Evolutionary conservation across 192 early-diverging fungal genomes (phyloP).

Genomic region (Backusella circina): DNA sequence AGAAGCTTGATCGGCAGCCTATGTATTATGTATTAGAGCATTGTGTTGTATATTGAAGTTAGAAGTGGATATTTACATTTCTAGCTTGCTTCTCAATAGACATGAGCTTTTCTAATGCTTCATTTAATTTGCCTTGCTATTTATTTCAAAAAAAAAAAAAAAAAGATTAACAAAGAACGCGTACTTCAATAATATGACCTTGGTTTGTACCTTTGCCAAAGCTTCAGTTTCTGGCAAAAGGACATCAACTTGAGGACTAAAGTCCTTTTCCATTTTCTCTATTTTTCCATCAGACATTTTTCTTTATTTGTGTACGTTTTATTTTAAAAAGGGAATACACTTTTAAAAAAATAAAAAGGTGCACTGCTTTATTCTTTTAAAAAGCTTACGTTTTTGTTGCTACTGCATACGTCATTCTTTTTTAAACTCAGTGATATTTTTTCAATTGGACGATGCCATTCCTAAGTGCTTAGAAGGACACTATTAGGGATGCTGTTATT

Average conservation of each 20-base stretch:
- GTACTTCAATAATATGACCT: background rate
- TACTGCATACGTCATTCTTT: slow-evolving; percentile 5
- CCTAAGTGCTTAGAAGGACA: too few species aligned
- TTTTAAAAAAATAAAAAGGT: background rate
- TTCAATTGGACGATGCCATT: too few species aligned
- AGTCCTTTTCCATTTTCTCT: slow-evolving; percentile 93
- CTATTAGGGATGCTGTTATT: too few species aligned
- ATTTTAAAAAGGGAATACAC: background rate
- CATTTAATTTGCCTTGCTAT: slow-evolving; percentile 66
- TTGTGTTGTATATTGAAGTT: background rate
- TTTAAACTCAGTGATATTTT: background rate
- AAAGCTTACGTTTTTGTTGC: background rate
- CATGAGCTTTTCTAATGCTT: slow-evolving; percentile 88
- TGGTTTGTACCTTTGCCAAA: slow-evolving; percentile 52
- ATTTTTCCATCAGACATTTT: slow-evolving; percentile 50
- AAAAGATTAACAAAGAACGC: background rate
- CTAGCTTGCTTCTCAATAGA: slow-evolving; percentile 94
- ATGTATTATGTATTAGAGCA: background rate
- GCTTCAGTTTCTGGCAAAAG: slow-evolving; percentile 77
- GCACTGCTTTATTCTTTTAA: background rate
- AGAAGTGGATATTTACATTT: slow-evolving; percentile 51
- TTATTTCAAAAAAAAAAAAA: background rate
- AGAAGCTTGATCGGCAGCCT: slow-evolving; percentile 86
- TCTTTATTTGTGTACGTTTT: background rate
- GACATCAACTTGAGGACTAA: slow-evolving; percentile 70